These are phyloP conservation scores for Uncinocarpus reesii DNA, from an alignment of 2,329 filamentous ascomycete species.

Conservation along the genomic window DNA sequence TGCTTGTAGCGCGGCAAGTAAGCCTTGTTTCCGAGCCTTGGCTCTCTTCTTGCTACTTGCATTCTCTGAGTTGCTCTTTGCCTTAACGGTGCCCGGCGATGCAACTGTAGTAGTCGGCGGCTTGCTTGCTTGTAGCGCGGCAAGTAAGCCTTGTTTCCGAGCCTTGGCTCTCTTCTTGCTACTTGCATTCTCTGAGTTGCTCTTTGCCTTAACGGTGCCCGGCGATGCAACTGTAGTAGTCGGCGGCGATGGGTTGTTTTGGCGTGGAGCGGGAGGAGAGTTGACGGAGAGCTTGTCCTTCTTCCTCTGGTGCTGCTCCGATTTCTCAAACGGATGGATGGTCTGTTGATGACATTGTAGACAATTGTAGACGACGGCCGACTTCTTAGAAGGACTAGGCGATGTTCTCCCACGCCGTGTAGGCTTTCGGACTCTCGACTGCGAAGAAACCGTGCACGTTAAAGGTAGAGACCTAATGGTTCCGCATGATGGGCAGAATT, in stretches of 20 bases:
- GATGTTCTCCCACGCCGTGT: constrained; percentile 12
- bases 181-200: constrained; percentile 33
- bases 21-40: constrained; percentile 45
- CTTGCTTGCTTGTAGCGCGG: too few species aligned
- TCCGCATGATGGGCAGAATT: constrained; percentile 35
- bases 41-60: constrained; percentile 47
- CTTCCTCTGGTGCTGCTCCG: constrained; percentile 14
- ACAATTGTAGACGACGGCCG: constrained; percentile 28
- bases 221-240: not conserved
- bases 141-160: too few species aligned
- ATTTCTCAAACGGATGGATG: constrained; percentile 21
- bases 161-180: constrained; percentile 49
- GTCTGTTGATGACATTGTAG: constrained; percentile 29
- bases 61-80: constrained; percentile 26
- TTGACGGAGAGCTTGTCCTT: constrained; percentile 5
- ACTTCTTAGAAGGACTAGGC: constrained; percentile 7
- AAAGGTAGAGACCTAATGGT: constrained; percentile 26
- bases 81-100: not conserved
- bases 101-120: constrained; percentile 7
- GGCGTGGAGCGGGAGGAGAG: constrained; percentile 9
- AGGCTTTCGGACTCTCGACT: constrained; percentile 16
- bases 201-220: constrained; percentile 8
- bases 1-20: constrained; percentile 45
- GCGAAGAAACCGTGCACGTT: constrained; percentile 25
- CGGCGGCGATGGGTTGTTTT: constrained; percentile 12